Evolutionary conservation across 768 basidiomycete genomes (phyloP).

Genomic region (Amanita pallidorosea): DNA sequence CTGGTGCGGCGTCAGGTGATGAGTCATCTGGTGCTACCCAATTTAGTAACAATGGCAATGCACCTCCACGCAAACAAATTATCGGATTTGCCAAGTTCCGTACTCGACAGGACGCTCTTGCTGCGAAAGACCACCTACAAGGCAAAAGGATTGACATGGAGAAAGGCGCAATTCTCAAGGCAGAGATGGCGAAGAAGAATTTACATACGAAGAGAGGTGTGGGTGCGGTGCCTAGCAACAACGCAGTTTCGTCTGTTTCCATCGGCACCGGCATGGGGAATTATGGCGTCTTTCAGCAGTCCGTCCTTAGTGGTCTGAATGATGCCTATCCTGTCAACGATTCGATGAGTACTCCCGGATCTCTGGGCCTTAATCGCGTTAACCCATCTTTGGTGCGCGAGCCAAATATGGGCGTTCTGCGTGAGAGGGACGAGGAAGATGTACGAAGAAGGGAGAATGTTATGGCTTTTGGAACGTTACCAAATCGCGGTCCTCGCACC

Average conservation of each 20-base stretch:
- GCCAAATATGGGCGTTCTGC: conserved; percentile 7
- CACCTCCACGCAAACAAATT: conserved; percentile 83
- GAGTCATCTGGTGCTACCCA: conserved; percentile 20
- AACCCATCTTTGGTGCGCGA: conserved; percentile 15
- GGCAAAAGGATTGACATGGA: conserved; percentile 88
- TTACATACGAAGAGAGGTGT: conserved; percentile 90
- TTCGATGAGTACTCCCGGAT: conserved; percentile 23
- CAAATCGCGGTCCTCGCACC: conserved; percentile 41
- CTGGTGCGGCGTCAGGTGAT: conserved; percentile 21
- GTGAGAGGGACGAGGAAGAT: conserved; percentile 36
- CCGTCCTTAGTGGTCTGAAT: conserved; percentile 13
- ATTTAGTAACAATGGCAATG: conserved; percentile 18
- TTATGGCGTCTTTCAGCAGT: conserved; percentile 9
- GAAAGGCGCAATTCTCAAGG: conserved; percentile 87
- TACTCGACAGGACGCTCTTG: conserved; percentile 75
- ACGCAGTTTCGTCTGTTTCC: conserved; percentile 2
- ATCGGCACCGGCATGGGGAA: conserved; percentile 7
- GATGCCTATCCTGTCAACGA: conserved; percentile 14
- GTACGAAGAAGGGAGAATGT: conserved; percentile 26
- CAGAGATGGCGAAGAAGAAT: conserved; percentile 99
- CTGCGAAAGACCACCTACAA: conserved; percentile 80
- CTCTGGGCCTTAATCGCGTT: conserved; percentile 34
- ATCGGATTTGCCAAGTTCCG: conserved; percentile 98
- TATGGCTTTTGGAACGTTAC: conserved; percentile 25
- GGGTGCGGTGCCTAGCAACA: conserved; percentile 44